Conservation (phyloP, 2,329 filamentous ascomycete species). For the Escovopsis sp. region DNA sequence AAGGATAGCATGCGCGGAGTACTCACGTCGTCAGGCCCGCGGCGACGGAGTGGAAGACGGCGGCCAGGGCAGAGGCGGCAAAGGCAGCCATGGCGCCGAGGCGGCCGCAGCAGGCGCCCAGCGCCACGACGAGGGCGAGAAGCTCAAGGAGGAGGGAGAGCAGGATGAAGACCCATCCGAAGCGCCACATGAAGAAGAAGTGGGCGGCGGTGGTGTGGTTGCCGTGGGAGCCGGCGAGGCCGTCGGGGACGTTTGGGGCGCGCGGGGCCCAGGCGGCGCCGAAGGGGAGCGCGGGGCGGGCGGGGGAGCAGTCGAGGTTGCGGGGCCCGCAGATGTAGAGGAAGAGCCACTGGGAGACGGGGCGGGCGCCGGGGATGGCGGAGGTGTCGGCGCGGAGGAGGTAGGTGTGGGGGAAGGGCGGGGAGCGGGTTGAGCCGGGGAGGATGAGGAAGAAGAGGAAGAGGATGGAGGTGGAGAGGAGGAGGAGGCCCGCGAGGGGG, state of each 20-base stretch:
- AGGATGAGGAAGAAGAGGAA: slow-evolving; percentile 47
- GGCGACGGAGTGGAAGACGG: slow-evolving; percentile 55
- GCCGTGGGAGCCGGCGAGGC: slow-evolving; percentile 36
- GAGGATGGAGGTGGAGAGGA: slow-evolving; percentile 36
- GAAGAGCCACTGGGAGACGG: slow-evolving; percentile 72
- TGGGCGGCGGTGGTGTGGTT: slow-evolving; percentile 37
- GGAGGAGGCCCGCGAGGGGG: slow-evolving; percentile 29
- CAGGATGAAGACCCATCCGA: slow-evolving; percentile 85
- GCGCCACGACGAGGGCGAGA: slow-evolving; percentile 49
- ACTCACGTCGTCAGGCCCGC: slow-evolving; percentile 64
- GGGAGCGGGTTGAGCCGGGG: slow-evolving; percentile 31
- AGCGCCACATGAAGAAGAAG: slow-evolving; percentile 78
- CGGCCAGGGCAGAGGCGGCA: slow-evolving; percentile 39
- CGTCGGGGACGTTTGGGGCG: slow-evolving; percentile 27
- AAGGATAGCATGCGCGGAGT: background rate
- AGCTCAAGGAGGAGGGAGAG: slow-evolving; percentile 69
- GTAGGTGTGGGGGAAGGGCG: slow-evolving; percentile 59
- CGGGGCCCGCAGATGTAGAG: slow-evolving; percentile 63
- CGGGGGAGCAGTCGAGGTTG: slow-evolving; percentile 48
- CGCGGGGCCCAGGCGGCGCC: slow-evolving; percentile 51
- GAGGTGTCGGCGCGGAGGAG: slow-evolving; percentile 71
- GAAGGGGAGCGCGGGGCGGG: slow-evolving; percentile 51
- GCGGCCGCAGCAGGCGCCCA: slow-evolving; percentile 56
- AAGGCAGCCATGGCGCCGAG: slow-evolving; percentile 54
- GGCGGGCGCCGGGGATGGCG: slow-evolving; percentile 53